phyloP scores from a whole-genome alignment of 495 filamentous ascomycete genomes.

The Hypomontagnella monticulosa region DNA sequence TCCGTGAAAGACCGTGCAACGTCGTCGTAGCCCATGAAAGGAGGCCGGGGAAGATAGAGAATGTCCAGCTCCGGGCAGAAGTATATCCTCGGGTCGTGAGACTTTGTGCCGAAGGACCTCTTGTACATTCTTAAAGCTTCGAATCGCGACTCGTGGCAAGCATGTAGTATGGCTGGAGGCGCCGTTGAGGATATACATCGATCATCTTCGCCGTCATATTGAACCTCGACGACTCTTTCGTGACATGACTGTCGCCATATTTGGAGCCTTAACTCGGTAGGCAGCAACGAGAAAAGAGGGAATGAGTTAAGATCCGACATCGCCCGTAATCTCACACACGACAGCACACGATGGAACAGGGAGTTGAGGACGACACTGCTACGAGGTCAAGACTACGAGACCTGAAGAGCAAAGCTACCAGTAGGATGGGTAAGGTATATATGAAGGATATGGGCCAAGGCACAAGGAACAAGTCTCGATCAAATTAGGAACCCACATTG shows the following conservation, averaged over 20 bases:
- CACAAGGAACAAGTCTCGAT: constrained; percentile 18
- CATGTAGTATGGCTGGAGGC: constrained; percentile 54
- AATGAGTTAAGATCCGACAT: constrained; percentile 45
- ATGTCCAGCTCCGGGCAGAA: constrained; percentile 58
- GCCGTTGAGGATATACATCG: constrained; percentile 49
- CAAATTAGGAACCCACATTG: constrained; percentile 27
- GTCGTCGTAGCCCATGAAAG: constrained; percentile 60
- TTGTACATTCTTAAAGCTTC: constrained; percentile 55
- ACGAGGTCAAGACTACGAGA: constrained; percentile 23
- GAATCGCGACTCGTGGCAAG: constrained; percentile 55
- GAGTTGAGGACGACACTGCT: constrained; percentile 1
- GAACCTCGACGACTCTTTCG: constrained; percentile 54
- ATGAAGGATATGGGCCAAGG: constrained; percentile 20
- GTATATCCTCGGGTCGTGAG: constrained; percentile 49
- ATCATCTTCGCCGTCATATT: constrained; percentile 47
- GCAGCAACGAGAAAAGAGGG: constrained; percentile 52
- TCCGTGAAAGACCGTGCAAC: constrained; percentile 52
- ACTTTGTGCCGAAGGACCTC: constrained; percentile 52
- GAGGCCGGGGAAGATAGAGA: constrained; percentile 59
- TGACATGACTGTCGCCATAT: constrained; percentile 57
- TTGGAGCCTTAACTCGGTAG: constrained; percentile 60
- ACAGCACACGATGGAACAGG: constrained; percentile 1
- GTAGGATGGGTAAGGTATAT: constrained; percentile 29
- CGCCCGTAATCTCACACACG: constrained; percentile 15
- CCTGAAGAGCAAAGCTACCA: constrained; percentile 13